Base-by-base conservation (phyloP, 169 alveolate genomes). In the Eimeria necatrix region DNA sequence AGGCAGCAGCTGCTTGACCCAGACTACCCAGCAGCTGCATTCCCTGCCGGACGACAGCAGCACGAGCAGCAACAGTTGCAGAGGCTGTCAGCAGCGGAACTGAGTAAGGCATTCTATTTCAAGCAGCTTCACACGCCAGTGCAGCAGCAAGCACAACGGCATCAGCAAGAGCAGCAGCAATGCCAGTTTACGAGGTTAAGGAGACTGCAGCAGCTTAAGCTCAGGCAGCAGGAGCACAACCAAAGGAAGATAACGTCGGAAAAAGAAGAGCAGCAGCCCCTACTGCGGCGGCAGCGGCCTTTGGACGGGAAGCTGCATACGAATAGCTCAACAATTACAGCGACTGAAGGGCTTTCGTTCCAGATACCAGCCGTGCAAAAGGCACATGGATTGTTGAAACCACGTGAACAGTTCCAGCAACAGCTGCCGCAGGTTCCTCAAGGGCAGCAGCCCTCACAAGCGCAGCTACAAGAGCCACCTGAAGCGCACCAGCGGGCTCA, bases 1-100 rank as follows among this genome's bases (percentile, higher is more conserved):
- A 56, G 94, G 51, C 87, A 89, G 94, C 74, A 71, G 52, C 89
- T 89, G 64, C 89, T 89, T 48, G 94, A 89, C 64, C 94, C 94
- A 22, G 94, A 89, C 89, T 89, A 89, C 71, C 94, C 94, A 0
- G 86, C 94, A 6, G 73, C 18, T 16, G 70, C 70, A 0, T 52
- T 59, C 10, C 49, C 53, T 24, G 76, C 8, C 24, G 61, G 89
- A 24, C 46, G 20, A 24, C 24, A 68, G 32, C 48, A 68, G 80
- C 80, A 68, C 0, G 41, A 32, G 41, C 80, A 12, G 80, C 88
- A 48, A 20, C 88, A 78, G 88, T 14, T 32, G 24, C 51, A 7
- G 24, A 22, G 70, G 41, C 91, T 73, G 48, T 81, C 74, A 24
- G 76, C 76, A n/a, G 91, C 74, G 48, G 91, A n/a, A n/a, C 53